Percentiles rank a stretch among this genome's conserved stretches.
These are phyloP conservation scores for Halophytophthora batemanensis DNA, from an alignment of 352 stramenopile species.

Conservation along the genomic window DNA sequence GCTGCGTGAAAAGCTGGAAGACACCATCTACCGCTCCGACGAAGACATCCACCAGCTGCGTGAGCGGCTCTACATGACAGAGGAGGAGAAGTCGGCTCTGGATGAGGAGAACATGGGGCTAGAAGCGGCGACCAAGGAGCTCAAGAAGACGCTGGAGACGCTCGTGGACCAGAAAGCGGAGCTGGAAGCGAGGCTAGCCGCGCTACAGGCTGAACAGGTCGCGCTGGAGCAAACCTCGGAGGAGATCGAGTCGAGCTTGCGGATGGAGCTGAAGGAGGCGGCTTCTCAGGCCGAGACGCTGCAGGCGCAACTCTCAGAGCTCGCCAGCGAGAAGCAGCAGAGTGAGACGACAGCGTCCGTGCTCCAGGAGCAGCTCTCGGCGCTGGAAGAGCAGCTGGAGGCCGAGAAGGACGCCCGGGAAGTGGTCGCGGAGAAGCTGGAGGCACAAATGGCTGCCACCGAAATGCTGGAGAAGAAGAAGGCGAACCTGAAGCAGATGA, in stretches of 20 bases:
- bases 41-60: slow-evolving; percentile 48
- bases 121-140: slow-evolving; percentile 25
- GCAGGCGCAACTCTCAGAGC: slow-evolving; percentile 20
- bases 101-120: slow-evolving; percentile 36
- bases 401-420: slow-evolving; percentile 21
- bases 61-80: slow-evolving; percentile 42
- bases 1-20: slow-evolving; percentile 32
- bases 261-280: slow-evolving; percentile 22
- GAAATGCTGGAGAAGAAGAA: slow-evolving; percentile 28
- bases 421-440: slow-evolving; percentile 19
- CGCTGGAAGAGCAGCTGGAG: slow-evolving; percentile 4
- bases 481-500: slow-evolving; percentile 27
- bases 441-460: slow-evolving; percentile 23
- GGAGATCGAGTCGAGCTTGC: slow-evolving; percentile 31
- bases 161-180: slow-evolving; percentile 39
- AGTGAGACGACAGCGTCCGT: slow-evolving; percentile 6
- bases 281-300: slow-evolving; percentile 15
- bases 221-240: slow-evolving; percentile 35
- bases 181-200: slow-evolving; percentile 29
- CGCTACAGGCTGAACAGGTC: slow-evolving; percentile 35
- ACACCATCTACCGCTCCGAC: slow-evolving; percentile 35
- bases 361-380: slow-evolving; percentile 3
- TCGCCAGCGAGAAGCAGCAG: slow-evolving; percentile 18
- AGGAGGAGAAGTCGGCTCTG: slow-evolving; percentile 41
- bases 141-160: slow-evolving; percentile 29